A percentile compares a stretch with the other conserved stretches of the same genome.
Conservation (phyloP, 176 grass and related monocot genomes). For the Paspalum vaginatum region DNA sequence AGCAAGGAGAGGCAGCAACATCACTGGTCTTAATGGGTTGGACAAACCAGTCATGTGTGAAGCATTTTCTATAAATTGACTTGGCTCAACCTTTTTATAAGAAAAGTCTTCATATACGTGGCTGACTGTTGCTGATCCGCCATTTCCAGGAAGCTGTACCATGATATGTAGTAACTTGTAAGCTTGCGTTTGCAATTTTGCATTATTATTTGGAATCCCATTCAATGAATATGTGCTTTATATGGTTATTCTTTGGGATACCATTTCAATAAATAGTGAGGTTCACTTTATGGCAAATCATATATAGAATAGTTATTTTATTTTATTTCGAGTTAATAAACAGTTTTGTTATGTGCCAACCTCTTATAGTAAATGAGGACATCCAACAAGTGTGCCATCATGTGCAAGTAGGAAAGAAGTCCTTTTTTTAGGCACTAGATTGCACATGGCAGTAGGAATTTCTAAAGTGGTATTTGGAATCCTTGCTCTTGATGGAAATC, state of each 20-base stretch:
- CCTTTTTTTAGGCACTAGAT: background rate
- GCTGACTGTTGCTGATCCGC: background rate
- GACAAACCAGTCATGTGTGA: too few species aligned
- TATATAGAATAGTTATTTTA: background rate
- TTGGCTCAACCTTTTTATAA: background rate
- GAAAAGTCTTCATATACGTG: background rate
- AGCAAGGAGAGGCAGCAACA: too few species aligned
- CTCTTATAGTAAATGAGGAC: background rate
- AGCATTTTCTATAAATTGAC: too few species aligned
- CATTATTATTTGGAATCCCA: background rate
- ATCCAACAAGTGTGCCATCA: background rate
- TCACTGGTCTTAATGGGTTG: too few species aligned
- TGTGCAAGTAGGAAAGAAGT: constrained; percentile 13
- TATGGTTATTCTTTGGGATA: background rate
- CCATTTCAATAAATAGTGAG: background rate
- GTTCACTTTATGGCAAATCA: background rate
- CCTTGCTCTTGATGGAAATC: background rate
- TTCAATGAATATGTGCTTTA: background rate
- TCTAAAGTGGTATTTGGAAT: constrained; percentile 4
- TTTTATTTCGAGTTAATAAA: background rate
- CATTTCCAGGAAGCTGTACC: background rate
- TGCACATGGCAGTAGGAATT: background rate
- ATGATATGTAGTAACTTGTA: background rate
- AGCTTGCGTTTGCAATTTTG: background rate
- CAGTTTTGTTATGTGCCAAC: background rate